These are phyloP conservation scores for Aspergillus sclerotioniger DNA, from an alignment of 495 filamentous ascomycete genomes.

Conservation along the genomic window DNA sequence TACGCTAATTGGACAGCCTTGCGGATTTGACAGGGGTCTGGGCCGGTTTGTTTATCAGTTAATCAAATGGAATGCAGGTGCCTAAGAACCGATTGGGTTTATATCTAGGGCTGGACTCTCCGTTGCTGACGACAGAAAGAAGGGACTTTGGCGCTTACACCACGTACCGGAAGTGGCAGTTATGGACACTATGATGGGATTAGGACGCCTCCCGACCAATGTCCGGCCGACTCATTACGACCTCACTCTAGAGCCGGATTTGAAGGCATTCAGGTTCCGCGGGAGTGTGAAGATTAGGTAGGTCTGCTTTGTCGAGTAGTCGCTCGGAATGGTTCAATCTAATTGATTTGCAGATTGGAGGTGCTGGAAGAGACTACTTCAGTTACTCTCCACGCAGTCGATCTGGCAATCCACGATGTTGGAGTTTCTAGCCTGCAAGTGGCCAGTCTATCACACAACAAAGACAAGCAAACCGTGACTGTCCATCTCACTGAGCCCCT, in stretches of 20 bases:
- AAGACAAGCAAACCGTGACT: slow-evolving; percentile 59
- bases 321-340: background rate
- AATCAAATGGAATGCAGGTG: too few species aligned
- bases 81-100: too few species aligned
- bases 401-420: slow-evolving; percentile 79
- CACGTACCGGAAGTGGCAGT: too few species aligned
- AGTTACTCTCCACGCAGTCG: slow-evolving; percentile 82
- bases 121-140: too few species aligned
- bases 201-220: slow-evolving; percentile 53
- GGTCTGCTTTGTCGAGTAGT: slow-evolving; percentile 22
- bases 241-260: slow-evolving; percentile 63
- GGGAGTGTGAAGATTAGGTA: slow-evolving; percentile 65
- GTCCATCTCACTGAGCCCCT: slow-evolving; percentile 58
- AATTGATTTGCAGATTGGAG: slow-evolving; percentile 56
- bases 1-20: too few species aligned
- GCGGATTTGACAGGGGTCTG: too few species aligned
- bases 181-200: too few species aligned
- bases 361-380: slow-evolving; percentile 81
- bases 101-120: too few species aligned
- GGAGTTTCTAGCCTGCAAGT: slow-evolving; percentile 52
- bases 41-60: too few species aligned
- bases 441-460: slow-evolving; percentile 53
- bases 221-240: slow-evolving; percentile 67
- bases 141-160: too few species aligned
- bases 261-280: slow-evolving; percentile 61